Evolutionary conservation across 1,139 yeast genomes (phyloP).

Genomic region (Diutina pseudorugosa): DNA sequence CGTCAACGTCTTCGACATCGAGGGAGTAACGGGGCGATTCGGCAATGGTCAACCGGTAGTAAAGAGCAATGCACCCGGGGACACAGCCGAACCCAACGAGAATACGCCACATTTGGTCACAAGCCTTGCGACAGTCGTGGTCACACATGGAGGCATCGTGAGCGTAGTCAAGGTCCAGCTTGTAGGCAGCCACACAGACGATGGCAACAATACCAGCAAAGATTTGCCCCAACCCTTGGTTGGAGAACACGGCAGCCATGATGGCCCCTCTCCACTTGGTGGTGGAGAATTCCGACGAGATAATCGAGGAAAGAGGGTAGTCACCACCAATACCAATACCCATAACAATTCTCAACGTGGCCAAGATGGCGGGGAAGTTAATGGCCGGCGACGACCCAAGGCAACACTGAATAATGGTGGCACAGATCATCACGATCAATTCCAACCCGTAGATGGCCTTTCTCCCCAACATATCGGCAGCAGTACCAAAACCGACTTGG

Average conservation of each 20-base stretch:
- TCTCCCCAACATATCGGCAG: constrained; percentile 82
- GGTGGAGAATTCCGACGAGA: constrained; percentile 79
- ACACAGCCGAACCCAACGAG: constrained; percentile 80
- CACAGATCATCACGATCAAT: constrained; percentile 69
- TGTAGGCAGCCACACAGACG: constrained; percentile 61
- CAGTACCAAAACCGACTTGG: constrained; percentile 73
- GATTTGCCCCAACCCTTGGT: constrained; percentile 88
- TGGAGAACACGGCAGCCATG: constrained; percentile 87
- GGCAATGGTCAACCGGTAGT: constrained; percentile 85
- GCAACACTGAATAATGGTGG: constrained; percentile 66
- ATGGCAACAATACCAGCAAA: constrained; percentile 77
- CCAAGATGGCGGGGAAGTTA: constrained; percentile 57
- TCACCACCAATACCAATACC: constrained; percentile 99
- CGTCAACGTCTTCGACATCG: constrained; percentile 54
- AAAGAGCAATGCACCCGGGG: constrained; percentile 73
- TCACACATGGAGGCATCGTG: constrained; percentile 44
- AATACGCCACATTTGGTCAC: constrained; percentile 92
- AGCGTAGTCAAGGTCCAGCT: constrained; percentile 40
- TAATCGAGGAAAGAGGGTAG: constrained; percentile 91
- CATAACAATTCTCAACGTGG: constrained; percentile 71
- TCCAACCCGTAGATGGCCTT: constrained; percentile 82
- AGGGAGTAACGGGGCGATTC: constrained; percentile 85
- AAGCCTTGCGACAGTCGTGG: constrained; percentile 54
- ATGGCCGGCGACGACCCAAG: constrained; percentile 60
- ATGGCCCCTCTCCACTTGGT: constrained; percentile 96